These are phyloP conservation scores for Diaporthe citri DNA, from an alignment of 2,329 filamentous ascomycete species.

Conservation along the genomic window DNA sequence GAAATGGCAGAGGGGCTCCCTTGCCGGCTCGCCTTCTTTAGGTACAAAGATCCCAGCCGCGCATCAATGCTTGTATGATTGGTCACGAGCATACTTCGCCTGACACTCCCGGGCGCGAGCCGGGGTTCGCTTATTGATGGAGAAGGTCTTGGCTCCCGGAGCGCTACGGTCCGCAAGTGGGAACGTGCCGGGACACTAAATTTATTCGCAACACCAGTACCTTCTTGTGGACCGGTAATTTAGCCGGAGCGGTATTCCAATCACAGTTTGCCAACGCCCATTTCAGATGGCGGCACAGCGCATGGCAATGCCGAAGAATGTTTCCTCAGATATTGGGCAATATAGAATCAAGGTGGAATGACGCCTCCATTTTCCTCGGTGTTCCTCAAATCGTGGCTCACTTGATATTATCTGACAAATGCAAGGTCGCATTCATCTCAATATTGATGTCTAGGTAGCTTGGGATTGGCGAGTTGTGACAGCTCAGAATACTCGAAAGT, in stretches of 20 bases:
- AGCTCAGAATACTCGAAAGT: not conserved
- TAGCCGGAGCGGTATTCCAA: conserved; percentile 9
- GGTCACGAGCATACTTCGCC: conserved; percentile 1
- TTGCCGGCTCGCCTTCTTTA: not conserved
- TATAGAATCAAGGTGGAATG: not conserved
- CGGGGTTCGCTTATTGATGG: conserved; percentile 16
- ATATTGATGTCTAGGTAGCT: not conserved
- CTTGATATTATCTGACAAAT: not conserved
- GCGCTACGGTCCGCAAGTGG: conserved; percentile 5
- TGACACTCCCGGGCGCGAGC: conserved; percentile 6
- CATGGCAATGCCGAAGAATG: conserved; percentile 21
- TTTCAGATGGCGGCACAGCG: conserved; percentile 12
- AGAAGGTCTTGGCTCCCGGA: conserved; percentile 29
- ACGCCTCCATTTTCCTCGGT: not conserved
- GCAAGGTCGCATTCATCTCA: not conserved
- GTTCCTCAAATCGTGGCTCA: not conserved
- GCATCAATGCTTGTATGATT: conserved; percentile 22
- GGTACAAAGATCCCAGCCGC: not conserved
- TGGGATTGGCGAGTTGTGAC: not conserved
- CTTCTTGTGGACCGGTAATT: conserved; percentile 11
- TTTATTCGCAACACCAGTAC: conserved; percentile 21
- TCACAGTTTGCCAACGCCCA: not conserved
- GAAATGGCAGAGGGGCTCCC: not conserved
- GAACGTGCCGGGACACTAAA: conserved; percentile 13
- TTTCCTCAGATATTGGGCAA: not conserved